Conservation (phyloP, 2,329 filamentous ascomycete species). For the Fusarium sarcochroum region DNA sequence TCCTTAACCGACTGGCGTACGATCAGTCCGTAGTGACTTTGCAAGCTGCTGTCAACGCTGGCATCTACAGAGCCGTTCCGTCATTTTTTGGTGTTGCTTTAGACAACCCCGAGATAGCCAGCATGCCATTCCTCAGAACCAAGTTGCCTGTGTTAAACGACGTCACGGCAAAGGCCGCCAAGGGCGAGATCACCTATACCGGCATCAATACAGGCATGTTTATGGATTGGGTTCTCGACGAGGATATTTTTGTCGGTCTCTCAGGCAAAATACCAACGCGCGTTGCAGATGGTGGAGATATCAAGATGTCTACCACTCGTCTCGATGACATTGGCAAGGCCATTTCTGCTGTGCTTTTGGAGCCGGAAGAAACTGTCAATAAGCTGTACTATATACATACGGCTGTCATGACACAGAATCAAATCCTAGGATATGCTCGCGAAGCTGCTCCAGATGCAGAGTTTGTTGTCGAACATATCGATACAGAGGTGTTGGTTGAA, state of each 20-base stretch:
- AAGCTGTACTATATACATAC: conserved; percentile 8
- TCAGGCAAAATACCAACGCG: not conserved
- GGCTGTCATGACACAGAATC: conserved; percentile 18
- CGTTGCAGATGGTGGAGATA: not conserved
- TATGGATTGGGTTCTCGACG: conserved; percentile 13
- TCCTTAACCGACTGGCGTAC: conserved; percentile 10
- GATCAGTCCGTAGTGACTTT: not conserved
- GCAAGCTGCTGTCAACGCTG: conserved; percentile 8
- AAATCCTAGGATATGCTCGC: not conserved
- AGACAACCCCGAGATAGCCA: not conserved
- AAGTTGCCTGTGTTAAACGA: conserved; percentile 11
- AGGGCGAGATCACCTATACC: conserved; percentile 7
- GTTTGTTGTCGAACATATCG: not conserved
- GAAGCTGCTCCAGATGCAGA: not conserved
- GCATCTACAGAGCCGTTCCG: not conserved
- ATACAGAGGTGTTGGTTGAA: not conserved
- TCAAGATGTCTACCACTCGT: not conserved
- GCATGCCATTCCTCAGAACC: conserved; percentile 14
- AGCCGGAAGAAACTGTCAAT: not conserved
- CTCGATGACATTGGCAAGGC: conserved; percentile 11
- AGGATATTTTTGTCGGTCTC: conserved; percentile 8
- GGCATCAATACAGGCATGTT: conserved; percentile 23
- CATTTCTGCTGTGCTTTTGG: not conserved
- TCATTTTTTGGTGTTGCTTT: conserved; percentile 14
- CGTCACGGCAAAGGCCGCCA: not conserved